Evolutionary conservation across 345 rosid genomes (phyloP), one percentile per base, ranked within the genome.

Genomic region (Cardamine occulta): DNA sequence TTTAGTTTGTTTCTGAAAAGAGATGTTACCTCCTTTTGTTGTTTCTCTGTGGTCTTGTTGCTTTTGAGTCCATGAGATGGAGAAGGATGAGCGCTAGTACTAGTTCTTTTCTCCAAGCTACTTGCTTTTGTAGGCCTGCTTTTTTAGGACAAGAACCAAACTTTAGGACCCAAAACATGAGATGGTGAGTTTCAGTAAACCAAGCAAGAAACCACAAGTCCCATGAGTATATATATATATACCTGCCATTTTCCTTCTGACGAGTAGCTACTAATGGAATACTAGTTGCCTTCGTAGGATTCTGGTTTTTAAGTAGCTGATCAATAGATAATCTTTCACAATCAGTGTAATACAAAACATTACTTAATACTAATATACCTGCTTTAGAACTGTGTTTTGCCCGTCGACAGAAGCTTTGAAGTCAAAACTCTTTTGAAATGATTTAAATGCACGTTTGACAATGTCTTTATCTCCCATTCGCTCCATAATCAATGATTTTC

Each of bases 381-480:
- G 88, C 83, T 85, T 88, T 49, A 77, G 72, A 28, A 72, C 78
- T 37, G 84, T 31, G 76, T 87, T 78, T 75, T 71, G 75, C 66
- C 78, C 87, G 24, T 83, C 81, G 1, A 64, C 54, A 18, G 88
- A 85, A 45, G 87, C 68, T 74, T 67, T 85, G 21, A 80, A 62
- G 70, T 74, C 81, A 8, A 66, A 80, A 83, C 81, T 84, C 75
- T 80, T 88, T 69, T 88, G 97, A 75, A 92, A 95, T 18, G 94
- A 74, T 78, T 88, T 90, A 55, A 92, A 90, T 12, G 96, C 94
- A 40, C 96, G 88, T 78, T 86, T 95, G 26, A 92, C 89, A 63
- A 86, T 92, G 79, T 95, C 97, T 82, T 95, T 95, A 78, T 95
- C 97, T n/a, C 90, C 92, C 97, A 92, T 92, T 80, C 80, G 85